These are phyloP conservation scores for Cercophora samala DNA, from an alignment of 495 filamentous ascomycete genomes.

Conservation along the genomic window DNA sequence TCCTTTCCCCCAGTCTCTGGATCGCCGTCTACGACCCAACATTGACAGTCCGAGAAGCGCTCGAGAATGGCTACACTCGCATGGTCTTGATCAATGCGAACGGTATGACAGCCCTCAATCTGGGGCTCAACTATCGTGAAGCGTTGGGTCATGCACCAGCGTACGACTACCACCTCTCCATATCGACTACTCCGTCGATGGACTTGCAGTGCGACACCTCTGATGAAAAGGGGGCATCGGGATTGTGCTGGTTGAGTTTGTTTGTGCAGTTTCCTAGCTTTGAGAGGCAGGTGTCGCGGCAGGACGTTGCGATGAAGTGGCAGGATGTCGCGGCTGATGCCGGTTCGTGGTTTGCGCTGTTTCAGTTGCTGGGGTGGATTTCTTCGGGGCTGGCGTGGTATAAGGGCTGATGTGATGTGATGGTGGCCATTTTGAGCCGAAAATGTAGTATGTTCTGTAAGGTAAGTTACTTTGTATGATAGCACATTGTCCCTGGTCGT, in stretches of 20 bases:
- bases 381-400: slow-evolving; percentile 14
- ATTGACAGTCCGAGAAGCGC: slow-evolving; percentile 14
- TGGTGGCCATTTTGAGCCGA: not conserved
- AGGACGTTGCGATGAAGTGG: slow-evolving; percentile 15
- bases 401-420: not conserved
- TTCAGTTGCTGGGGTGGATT: slow-evolving; percentile 20
- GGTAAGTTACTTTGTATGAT: not conserved
- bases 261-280: slow-evolving; percentile 22
- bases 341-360: slow-evolving; percentile 23
- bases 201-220: slow-evolving; percentile 15
- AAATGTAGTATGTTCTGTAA: too few species aligned
- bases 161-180: slow-evolving; percentile 20
- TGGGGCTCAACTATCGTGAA: slow-evolving; percentile 17
- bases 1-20: slow-evolving; percentile 20
- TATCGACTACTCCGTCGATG: slow-evolving; percentile 17
- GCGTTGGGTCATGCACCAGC: slow-evolving; percentile 10
- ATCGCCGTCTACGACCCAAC: slow-evolving; percentile 25
- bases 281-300: slow-evolving; percentile 15
- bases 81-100: slow-evolving; percentile 24
- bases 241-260: slow-evolving; percentile 12
- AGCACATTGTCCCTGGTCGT: not conserved
- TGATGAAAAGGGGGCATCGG: not conserved
- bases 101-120: slow-evolving; percentile 20
- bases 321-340: slow-evolving; percentile 11
- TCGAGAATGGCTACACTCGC: slow-evolving; percentile 14